Evolutionary conservation across 176 grass and related monocot genomes (phyloP).

Genomic region (Aegilops longissima): DNA sequence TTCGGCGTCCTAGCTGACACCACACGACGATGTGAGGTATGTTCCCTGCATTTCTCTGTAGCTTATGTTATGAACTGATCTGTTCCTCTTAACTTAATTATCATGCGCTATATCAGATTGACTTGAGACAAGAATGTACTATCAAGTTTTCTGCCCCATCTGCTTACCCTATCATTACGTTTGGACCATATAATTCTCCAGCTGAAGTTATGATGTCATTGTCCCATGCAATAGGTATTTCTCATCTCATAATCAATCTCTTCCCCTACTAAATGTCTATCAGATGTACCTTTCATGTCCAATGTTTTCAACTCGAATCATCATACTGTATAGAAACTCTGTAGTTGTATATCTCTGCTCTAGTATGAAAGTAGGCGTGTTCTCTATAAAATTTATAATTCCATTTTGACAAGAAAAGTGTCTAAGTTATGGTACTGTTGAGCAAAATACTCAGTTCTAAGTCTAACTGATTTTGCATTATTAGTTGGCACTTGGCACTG

Average conservation of each 20-base stretch:
- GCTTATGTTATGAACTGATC: background rate
- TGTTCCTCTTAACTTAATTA: background rate
- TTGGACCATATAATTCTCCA: conserved; percentile 76
- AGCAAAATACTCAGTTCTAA: background rate
- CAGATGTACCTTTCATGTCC: conserved; percentile 6
- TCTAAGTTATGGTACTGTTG: background rate
- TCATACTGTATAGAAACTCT: background rate
- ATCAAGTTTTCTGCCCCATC: conserved; percentile 57
- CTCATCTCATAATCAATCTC: conserved; percentile 28
- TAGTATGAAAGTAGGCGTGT: background rate
- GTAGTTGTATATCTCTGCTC: background rate
- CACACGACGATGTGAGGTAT: conserved; percentile 78
- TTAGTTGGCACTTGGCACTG: background rate
- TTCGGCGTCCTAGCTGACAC: conserved; percentile 89
- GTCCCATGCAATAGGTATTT: conserved; percentile 82
- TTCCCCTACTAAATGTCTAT: background rate
- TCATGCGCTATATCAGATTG: conserved; percentile 52
- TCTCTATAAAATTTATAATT: background rate
- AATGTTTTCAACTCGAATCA: background rate
- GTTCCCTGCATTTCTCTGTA: conserved; percentile 11
- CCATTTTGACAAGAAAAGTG: conserved; percentile 17
- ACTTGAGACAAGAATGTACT: conserved; percentile 63
- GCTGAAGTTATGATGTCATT: conserved; percentile 69
- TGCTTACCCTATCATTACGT: conserved; percentile 76
- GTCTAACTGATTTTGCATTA: background rate